Base-by-base conservation (phyloP, 495 filamentous ascomycete genomes). In the Podospora australis region DNA sequence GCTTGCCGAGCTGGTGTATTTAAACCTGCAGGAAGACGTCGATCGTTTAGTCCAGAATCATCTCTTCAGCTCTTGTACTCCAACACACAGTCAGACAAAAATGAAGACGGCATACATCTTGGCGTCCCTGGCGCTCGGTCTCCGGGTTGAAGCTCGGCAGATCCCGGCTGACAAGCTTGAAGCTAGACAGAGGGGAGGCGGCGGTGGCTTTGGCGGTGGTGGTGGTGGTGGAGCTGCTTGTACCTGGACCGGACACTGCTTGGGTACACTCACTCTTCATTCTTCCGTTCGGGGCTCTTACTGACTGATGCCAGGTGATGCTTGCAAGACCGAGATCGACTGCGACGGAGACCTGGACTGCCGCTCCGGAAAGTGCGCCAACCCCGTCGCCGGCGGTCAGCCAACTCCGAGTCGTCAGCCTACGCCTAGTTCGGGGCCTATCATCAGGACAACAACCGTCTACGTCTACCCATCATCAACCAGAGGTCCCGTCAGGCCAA, bases 221-320 rank as follows among this genome's bases (percentile, higher is more conserved):
- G 50, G 43, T 16, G 30, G 26, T 21, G 23, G 42, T 17, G 30
- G 20, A 22, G 22, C 29, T 7, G 42, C 44, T 16, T 62, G 59
- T 29, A 25, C 30, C 0, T 62, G 59, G 59, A 50, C 56, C 9
- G 56, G 48, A 14, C 59, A 62, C 45, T 62, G 59, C 16, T 38
- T 62, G 29, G 59, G 59, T 62, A 6, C 10, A 21, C 14, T 22
- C 0, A n/a, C 4, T 13, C 19, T 43, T 0, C 16, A 16, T 7
- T 7, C 16, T 23, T 28, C 32, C 24, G 4, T n/a, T 38, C 16
- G 10, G 8, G 9, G 4, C 10, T 16, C n/a, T 2, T 5, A 4
- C 53, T 57, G 11, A 50, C 49, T 9, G n/a, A 20, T 7, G 13
- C 17, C 23, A 59, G 57, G 57, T 10, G 57, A 59, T 30, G 25